Evolutionary conservation across 2,329 filamentous ascomycete species (phyloP).

Genomic region (Alternaria viburni): DNA sequence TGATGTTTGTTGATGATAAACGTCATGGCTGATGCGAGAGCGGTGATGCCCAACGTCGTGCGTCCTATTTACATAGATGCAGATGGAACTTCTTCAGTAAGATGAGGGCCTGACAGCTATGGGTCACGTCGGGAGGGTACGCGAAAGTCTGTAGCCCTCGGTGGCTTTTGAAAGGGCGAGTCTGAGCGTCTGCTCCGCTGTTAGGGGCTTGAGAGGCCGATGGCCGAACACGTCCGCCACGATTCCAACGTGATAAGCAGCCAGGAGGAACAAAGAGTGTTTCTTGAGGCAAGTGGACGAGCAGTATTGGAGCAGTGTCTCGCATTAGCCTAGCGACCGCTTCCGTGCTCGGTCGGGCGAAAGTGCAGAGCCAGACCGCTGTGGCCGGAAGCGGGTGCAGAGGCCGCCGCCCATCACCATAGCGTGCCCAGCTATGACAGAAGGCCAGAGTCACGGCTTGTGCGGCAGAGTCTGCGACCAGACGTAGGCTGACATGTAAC

Average conservation of each 20-base stretch:
- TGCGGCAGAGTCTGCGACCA: constrained; percentile 9
- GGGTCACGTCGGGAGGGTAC: background rate
- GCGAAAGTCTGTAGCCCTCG: background rate
- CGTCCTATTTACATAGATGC: background rate
- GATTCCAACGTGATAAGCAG: background rate
- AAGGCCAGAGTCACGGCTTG: background rate
- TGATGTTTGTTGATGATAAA: constrained; percentile 18
- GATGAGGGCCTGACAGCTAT: background rate
- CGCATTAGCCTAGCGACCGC: background rate
- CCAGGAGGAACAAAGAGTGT: background rate
- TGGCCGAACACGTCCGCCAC: background rate
- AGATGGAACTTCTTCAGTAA: background rate
- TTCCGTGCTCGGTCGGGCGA: constrained; percentile 8
- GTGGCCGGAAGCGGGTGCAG: constrained; percentile 19
- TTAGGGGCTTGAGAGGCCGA: background rate
- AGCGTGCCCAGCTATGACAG: constrained; percentile 3
- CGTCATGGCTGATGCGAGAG: constrained; percentile 17
- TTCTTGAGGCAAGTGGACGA: background rate
- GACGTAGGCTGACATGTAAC: constrained; percentile 3
- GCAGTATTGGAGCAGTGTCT: background rate
- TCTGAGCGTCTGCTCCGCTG: constrained; percentile 1
- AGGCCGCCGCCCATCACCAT: constrained; percentile 10
- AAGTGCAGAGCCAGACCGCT: constrained; percentile 6
- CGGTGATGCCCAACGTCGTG: constrained; percentile 5
- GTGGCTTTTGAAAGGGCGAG: background rate